These are phyloP conservation scores for Cardamine occulta DNA, from an alignment of 345 rosid genomes.

Conservation along the genomic window DNA sequence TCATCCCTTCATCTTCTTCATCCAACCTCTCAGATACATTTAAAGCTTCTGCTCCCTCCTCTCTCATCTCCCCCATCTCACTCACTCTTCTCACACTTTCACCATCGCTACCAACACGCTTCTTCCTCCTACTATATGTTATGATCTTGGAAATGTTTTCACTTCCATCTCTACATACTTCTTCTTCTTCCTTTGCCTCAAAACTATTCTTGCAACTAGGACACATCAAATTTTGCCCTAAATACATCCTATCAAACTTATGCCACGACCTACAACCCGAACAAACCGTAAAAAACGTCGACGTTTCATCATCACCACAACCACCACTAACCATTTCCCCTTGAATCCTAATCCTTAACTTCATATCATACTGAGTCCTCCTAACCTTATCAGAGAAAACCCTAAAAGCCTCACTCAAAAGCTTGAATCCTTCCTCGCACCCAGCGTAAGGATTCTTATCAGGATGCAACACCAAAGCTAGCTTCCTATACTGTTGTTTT, in stretches of 20 bases:
- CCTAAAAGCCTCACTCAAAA: slow-evolving; percentile 77
- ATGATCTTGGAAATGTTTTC: slow-evolving; percentile 22
- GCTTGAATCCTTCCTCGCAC: slow-evolving; percentile 87
- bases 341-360: slow-evolving; percentile 73
- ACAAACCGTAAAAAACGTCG: slow-evolving; percentile 70
- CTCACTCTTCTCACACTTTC: slow-evolving; percentile 39
- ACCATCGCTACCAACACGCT: slow-evolving; percentile 36
- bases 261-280: slow-evolving; percentile 69
- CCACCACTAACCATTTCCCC: slow-evolving; percentile 51
- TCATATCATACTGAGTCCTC: slow-evolving; percentile 79
- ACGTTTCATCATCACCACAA: slow-evolving; percentile 43
- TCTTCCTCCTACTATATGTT: slow-evolving; percentile 42
- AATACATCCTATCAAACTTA: slow-evolving; percentile 76
- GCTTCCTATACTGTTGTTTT: slow-evolving; percentile 71
- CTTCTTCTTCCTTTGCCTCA: slow-evolving; percentile 62
- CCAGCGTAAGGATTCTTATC: slow-evolving; percentile 71
- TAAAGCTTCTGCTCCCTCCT: slow-evolving; percentile 42
- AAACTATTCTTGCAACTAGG: slow-evolving; percentile 74
- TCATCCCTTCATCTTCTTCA: slow-evolving; percentile 57
- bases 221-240: slow-evolving; percentile 74
- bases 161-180: slow-evolving; percentile 31
- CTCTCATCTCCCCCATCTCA: slow-evolving; percentile 47
- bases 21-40: slow-evolving; percentile 47
- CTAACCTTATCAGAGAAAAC: slow-evolving; percentile 64
- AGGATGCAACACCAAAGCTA: slow-evolving; percentile 77